Evolutionary conservation across 31 red algal genomes (phyloP), one percentile per base, ranked within the genome.

Genomic region (Endocladia muricata): DNA sequence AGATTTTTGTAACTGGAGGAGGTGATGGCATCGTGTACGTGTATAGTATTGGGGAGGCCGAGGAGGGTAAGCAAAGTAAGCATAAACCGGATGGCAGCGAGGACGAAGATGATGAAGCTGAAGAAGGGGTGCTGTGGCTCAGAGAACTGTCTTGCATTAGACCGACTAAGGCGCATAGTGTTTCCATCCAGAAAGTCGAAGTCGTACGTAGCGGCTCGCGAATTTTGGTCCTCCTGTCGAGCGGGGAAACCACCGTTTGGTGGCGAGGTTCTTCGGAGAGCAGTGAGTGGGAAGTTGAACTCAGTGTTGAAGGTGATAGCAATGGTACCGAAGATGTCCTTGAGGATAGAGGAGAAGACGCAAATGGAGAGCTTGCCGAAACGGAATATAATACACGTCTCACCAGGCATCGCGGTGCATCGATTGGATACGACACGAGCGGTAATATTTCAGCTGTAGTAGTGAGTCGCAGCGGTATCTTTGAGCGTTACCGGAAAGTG

Each of bases 381-480:
- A 58, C 25, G 32, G 55, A 58, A 13, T 28, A 15, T 58, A 28
- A 28, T 4, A 58, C 13, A 58, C 6, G 6, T 28, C 39, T 26
- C 1, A 25, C 33, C 2, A 17, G 31, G 19, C 59, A 44, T 23
- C 60, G 21, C 30, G 54, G 73, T 7, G 21, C 83, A 4, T 88
- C 83, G 6, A 77, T 88, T 63, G 83, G 83, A 26, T 88, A 78
- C 52, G 83, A 88, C 57, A 17, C 37, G 3, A 74, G 79, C 52
- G 74, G 73, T 41, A 88, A 79, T 34, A 71, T 88, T 37, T 78
- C 83, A 33, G 26, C 63, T 43, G 51, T 73, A 17, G 83, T 70
- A 17, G 37, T 78, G 23, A 30, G 62, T 17, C 73, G 54, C 7
- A 54, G 79, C 35, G 83, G 83, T 2, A 21, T 54, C 9, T 88